These are phyloP conservation scores for Diaporthe longicolla DNA, from an alignment of 2,329 filamentous ascomycete species.

Conservation along the genomic window DNA sequence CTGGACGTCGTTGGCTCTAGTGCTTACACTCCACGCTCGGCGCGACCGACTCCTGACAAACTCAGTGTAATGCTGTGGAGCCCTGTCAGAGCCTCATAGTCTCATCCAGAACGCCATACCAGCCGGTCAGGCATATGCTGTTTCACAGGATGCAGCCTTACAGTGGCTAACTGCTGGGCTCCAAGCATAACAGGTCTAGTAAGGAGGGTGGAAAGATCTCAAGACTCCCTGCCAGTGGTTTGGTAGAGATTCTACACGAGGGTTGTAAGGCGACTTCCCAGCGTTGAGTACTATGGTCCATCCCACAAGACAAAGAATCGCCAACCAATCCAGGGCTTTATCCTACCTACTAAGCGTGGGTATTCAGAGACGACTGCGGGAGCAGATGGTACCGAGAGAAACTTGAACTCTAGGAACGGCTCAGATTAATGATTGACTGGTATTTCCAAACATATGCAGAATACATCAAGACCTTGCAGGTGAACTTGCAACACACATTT, in stretches of 20 bases:
- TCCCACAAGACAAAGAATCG: too few relatives aligned
- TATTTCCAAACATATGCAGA: neutral
- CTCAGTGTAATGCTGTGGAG: neutral
- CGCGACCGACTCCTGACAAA: neutral
- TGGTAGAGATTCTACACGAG: neutral
- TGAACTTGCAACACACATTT: too few relatives aligned
- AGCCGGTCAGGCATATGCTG: neutral
- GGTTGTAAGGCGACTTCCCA: neutral
- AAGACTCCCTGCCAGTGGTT: too few relatives aligned
- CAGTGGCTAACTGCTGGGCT: neutral
- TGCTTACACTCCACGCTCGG: neutral
- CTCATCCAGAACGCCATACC: neutral
- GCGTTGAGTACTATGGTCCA: too few relatives aligned
- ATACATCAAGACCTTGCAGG: neutral
- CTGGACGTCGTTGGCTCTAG: constrained; percentile 4
- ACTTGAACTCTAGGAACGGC: neutral
- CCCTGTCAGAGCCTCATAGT: neutral
- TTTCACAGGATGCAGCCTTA: neutral
- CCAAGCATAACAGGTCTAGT: neutral
- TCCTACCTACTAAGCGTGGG: neutral
- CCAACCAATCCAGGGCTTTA: neutral
- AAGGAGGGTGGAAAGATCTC: neutral
- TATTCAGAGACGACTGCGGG: neutral
- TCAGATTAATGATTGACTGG: neutral
- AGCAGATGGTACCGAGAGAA: neutral